Conservation (phyloP, 768 basidiomycete genomes). For the Tricholoma matsutake region DNA sequence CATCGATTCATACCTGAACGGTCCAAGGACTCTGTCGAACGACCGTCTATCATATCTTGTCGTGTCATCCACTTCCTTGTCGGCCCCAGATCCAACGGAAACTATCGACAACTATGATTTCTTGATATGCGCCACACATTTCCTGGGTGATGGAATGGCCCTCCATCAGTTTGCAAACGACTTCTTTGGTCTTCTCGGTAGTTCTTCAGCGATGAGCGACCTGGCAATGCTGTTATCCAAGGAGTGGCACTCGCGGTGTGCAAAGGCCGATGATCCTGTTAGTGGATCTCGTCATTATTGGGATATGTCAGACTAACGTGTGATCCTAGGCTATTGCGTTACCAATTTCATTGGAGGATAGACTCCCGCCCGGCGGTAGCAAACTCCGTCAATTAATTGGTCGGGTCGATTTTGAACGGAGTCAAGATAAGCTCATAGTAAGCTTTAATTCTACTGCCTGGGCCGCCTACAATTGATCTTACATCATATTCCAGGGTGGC, state of each 20-base stretch:
- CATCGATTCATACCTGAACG: slow-evolving; percentile 73
- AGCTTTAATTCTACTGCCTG: slow-evolving; percentile 16
- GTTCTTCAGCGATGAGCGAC: slow-evolving; percentile 23
- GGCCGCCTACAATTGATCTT: slow-evolving; percentile 1
- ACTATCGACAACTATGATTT: slow-evolving; percentile 47
- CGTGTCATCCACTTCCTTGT: slow-evolving; percentile 21
- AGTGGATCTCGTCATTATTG: neutral
- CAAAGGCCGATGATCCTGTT: slow-evolving; percentile 19
- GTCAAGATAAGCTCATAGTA: slow-evolving; percentile 57
- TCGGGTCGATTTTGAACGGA: slow-evolving; percentile 52
- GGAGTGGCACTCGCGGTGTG: slow-evolving; percentile 30
- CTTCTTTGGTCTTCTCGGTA: slow-evolving; percentile 63
- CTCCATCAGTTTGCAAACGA: slow-evolving; percentile 81
- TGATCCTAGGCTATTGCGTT: slow-evolving; percentile 14
- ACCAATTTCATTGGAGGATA: slow-evolving; percentile 48
- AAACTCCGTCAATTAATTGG: slow-evolving; percentile 44
- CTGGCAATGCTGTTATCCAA: slow-evolving; percentile 30
- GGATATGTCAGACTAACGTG: neutral
- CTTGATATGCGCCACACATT: slow-evolving; percentile 75
- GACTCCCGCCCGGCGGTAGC: slow-evolving; percentile 34
- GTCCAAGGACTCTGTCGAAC: slow-evolving; percentile 67
- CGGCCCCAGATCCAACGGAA: slow-evolving; percentile 7
- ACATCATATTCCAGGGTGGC: slow-evolving; percentile 50
- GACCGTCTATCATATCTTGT: slow-evolving; percentile 65
- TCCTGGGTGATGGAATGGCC: slow-evolving; percentile 85